These are phyloP conservation scores for Entomortierella beljakovae DNA, from an alignment of 192 early-diverging fungal species.

Conservation along the genomic window DNA sequence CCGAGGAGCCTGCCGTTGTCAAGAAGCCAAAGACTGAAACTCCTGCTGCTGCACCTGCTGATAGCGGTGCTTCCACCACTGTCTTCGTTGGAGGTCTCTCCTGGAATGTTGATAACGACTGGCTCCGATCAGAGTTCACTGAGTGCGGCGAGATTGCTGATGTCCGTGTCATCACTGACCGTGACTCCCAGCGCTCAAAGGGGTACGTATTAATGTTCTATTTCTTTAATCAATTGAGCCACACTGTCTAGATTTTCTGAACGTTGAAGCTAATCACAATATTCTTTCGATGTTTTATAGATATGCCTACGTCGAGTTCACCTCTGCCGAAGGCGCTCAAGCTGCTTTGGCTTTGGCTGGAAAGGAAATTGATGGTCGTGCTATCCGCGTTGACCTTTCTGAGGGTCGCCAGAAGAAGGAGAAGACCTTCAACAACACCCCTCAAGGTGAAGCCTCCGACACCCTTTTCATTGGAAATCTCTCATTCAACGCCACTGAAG, in stretches of 20 bases:
- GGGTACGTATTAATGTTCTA: constrained; percentile 60
- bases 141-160: constrained; percentile 77
- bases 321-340: constrained; percentile 68
- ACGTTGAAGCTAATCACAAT: no score
- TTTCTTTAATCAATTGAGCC: not conserved
- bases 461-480: constrained; percentile 90
- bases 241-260: no score
- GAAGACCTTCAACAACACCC: constrained; percentile 52
- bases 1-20: constrained; percentile 55
- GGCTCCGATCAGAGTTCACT: constrained; percentile 68
- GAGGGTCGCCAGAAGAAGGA: constrained; percentile 59
- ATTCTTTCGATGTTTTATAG: no score
- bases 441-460: constrained; percentile 66
- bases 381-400: constrained; percentile 82
- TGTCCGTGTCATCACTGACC: constrained; percentile 83
- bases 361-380: constrained; percentile 85
- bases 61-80: constrained; percentile 55
- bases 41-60: constrained; percentile 46
- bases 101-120: constrained; percentile 77
- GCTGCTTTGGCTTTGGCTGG: constrained; percentile 76
- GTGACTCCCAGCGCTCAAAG: constrained; percentile 77
- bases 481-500: constrained; percentile 72
- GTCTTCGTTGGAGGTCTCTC: constrained; percentile 83
- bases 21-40: constrained; percentile 62
- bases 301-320: constrained; percentile 93